A percentile compares a stretch with the other conserved stretches of the same genome.
These are phyloP conservation scores for Candida oleophila DNA, from an alignment of 805 yeast species.

Conservation along the genomic window DNA sequence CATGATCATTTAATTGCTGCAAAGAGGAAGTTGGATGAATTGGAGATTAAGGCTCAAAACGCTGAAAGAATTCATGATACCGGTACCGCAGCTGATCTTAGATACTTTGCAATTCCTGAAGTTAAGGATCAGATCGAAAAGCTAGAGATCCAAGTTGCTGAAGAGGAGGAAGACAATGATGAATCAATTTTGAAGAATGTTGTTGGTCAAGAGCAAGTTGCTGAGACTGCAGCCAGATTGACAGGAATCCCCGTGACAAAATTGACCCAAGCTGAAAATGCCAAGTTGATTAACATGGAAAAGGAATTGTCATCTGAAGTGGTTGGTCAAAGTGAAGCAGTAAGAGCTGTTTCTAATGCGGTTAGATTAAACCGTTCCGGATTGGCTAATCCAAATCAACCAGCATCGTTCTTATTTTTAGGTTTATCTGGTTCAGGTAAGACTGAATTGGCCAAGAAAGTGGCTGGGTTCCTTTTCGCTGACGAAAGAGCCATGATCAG, in stretches of 20 bases:
- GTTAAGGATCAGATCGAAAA: constrained; percentile 70
- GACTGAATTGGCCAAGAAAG: constrained; percentile 94
- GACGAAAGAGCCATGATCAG: constrained; percentile 97
- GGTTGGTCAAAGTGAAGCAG: constrained; percentile 95
- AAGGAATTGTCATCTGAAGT: constrained; percentile 75
- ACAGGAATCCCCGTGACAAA: constrained; percentile 97
- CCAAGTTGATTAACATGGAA: constrained; percentile 94
- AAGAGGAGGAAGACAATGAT: constrained; percentile 59
- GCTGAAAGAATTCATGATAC: constrained; percentile 97
- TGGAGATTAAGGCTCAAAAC: constrained; percentile 88
- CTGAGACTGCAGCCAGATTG: constrained; percentile 95
- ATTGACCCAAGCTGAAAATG: constrained; percentile 91
- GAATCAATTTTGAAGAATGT: constrained; percentile 80
- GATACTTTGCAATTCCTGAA: constrained; percentile 97
- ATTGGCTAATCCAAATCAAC: constrained; percentile 92
- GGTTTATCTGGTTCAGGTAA: constrained; percentile 98
- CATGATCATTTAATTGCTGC: constrained; percentile 88
- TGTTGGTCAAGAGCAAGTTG: constrained; percentile 87
- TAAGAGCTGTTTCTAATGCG: constrained; percentile 93
- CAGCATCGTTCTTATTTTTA: constrained; percentile 90
- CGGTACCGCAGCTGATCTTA: constrained; percentile 90
- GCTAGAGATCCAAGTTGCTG: constrained; percentile 74
- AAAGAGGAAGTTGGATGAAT: constrained; percentile 87
- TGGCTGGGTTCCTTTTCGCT: constrained; percentile 93
- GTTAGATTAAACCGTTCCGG: constrained; percentile 93